A percentile compares a stretch with the other conserved stretches of the same genome.
phyloP scores from a whole-genome alignment of 306 rosid genomes.

The Trifolium pratense region DNA sequence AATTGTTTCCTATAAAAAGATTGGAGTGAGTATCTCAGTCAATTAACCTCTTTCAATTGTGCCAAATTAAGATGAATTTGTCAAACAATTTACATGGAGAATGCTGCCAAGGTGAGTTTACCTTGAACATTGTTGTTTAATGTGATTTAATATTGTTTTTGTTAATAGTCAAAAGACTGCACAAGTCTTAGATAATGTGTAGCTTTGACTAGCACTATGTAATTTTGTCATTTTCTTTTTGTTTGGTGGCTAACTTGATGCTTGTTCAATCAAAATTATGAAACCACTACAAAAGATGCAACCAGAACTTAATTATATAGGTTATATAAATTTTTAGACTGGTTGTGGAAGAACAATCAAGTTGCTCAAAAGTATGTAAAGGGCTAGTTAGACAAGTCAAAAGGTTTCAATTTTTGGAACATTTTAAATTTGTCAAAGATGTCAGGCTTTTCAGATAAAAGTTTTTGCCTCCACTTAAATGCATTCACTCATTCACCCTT shows the following conservation, averaged over 20 bases:
- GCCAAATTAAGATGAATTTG: slow-evolving; percentile 37
- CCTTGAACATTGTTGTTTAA: slow-evolving; percentile 26
- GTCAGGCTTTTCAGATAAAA: slow-evolving; percentile 40
- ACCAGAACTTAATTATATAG: slow-evolving; percentile 1
- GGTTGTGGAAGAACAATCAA: slow-evolving; percentile 17
- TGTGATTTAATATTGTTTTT: not conserved
- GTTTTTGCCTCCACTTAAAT: not conserved
- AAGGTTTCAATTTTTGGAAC: slow-evolving; percentile 40
- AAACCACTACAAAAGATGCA: slow-evolving; percentile 38
- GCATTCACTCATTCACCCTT: not conserved
- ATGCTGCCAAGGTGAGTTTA: slow-evolving; percentile 36
- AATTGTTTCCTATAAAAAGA: no score
- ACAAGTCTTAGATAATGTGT: slow-evolving; percentile 41
- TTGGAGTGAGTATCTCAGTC: no score
- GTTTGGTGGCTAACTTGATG: slow-evolving; percentile 45
- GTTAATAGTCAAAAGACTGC: slow-evolving; percentile 36
- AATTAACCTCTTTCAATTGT: slow-evolving; percentile 16
- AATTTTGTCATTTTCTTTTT: slow-evolving; percentile 46
- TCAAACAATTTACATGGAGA: slow-evolving; percentile 45
- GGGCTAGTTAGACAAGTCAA: slow-evolving; percentile 41
- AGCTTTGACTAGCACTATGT: slow-evolving; percentile 34
- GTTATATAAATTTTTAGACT: not conserved
- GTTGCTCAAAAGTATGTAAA: slow-evolving; percentile 21
- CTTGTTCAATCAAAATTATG: slow-evolving; percentile 36
- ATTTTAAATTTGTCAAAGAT: slow-evolving; percentile 43